These are phyloP conservation scores for Trichoderma pleuroti DNA, from an alignment of 2,329 filamentous ascomycete species.

Conservation along the genomic window DNA sequence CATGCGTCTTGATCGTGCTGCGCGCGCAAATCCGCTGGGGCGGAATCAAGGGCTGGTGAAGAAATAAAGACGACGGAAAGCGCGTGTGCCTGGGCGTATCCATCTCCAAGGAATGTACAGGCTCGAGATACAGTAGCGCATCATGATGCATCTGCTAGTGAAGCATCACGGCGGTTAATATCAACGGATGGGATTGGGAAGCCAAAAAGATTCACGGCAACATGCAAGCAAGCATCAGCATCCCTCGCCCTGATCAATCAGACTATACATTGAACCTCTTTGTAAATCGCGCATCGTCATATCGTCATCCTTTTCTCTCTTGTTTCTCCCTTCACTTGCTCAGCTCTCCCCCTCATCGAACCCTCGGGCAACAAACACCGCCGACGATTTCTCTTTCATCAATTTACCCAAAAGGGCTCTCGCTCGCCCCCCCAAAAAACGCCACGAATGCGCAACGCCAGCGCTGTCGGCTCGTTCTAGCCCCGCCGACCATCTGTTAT, in stretches of 20 bases:
- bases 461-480: neutral
- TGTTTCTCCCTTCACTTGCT: neutral
- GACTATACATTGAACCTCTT: no score
- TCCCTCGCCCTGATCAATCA: neutral
- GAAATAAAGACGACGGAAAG: neutral
- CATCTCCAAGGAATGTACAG: neutral
- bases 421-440: neutral
- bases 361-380: neutral
- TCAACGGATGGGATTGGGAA: neutral
- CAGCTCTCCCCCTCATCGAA: neutral
- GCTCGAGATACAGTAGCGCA: neutral
- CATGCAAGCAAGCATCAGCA: neutral
- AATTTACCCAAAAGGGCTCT: conserved; percentile 9
- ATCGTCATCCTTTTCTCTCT: neutral
- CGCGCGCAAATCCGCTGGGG: neutral
- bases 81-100: neutral
- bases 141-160: conserved; percentile 2
- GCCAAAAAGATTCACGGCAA: neutral
- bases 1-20: neutral
- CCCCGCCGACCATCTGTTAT: neutral
- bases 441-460: conserved; percentile 5
- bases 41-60: neutral
- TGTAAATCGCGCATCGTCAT: neutral
- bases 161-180: conserved; percentile 12
- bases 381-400: conserved; percentile 10